Evolutionary conservation across 345 rosid genomes (phyloP).

Genomic region (Eucalyptus curtisii): DNA sequence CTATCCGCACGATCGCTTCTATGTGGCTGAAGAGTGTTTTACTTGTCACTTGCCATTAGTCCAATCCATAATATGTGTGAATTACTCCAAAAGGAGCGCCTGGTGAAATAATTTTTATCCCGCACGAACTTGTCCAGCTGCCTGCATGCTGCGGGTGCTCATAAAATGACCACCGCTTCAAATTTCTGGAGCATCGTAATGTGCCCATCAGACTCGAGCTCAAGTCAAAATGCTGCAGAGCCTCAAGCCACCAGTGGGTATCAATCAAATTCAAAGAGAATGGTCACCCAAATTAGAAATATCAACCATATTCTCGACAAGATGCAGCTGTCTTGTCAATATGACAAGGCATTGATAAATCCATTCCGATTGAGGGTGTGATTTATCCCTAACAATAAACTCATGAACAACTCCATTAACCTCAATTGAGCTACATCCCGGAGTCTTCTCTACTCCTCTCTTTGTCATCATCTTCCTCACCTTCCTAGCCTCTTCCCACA

Average conservation of each 20-base stretch:
- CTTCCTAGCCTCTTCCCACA: slow-evolving; percentile 55
- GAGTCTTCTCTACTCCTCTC: slow-evolving; percentile 69
- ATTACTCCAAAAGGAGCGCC: background rate
- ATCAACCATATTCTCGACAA: background rate
- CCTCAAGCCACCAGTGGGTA: background rate
- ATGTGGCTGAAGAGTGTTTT: background rate
- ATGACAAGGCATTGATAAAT: slow-evolving; percentile 46
- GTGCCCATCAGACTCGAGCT: background rate
- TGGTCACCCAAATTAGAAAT: background rate
- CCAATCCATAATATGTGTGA: background rate
- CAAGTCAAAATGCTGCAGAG: background rate
- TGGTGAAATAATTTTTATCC: background rate
- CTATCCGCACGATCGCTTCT: background rate
- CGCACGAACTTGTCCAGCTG: background rate
- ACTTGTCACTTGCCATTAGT: background rate
- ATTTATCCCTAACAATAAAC: slow-evolving; percentile 65
- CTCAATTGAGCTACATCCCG: slow-evolving; percentile 75
- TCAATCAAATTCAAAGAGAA: background rate
- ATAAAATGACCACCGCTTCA: background rate
- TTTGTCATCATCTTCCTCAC: slow-evolving; percentile 58
- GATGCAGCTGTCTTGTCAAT: slow-evolving; percentile 30
- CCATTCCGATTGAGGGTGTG: slow-evolving; percentile 32
- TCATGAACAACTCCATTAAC: slow-evolving; percentile 46
- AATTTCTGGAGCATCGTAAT: background rate
- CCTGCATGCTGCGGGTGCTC: background rate